Percentiles rank a stretch among this genome's conserved stretches.
These are phyloP conservation scores for Colletotrichum caudatum DNA, from an alignment of 2,329 filamentous ascomycete species.

Conservation along the genomic window DNA sequence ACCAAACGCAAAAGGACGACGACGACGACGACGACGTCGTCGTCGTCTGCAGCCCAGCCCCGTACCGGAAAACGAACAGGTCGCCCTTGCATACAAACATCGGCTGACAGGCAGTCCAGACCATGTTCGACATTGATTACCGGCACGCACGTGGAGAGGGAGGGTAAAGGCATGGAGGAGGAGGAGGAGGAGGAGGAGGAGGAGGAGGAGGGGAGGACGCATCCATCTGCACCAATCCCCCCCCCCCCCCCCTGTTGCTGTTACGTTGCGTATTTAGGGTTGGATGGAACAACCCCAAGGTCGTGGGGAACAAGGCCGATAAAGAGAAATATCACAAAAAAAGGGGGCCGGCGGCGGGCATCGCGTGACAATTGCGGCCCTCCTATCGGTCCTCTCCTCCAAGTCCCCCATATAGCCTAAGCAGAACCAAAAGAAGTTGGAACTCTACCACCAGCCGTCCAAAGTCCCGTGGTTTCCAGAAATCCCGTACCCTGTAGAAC, in stretches of 20 bases:
- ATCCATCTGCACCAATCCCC: neutral
- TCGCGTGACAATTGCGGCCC: neutral
- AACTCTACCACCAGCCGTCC: neutral
- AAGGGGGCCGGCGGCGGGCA: neutral
- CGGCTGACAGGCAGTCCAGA: slow-evolving; percentile 38
- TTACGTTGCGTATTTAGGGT: neutral
- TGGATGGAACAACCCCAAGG: neutral
- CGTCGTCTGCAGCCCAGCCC: neutral
- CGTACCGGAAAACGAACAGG: neutral
- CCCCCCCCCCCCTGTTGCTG: neutral
- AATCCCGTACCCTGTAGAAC: neutral
- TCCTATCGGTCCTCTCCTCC: neutral
- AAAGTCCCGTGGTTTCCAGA: neutral
- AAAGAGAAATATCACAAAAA: neutral
- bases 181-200: too few species aligned
- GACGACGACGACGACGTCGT: too few species aligned
- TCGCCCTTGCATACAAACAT: slow-evolving; percentile 36
- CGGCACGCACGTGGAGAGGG: slow-evolving; percentile 28
- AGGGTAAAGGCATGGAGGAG: neutral
- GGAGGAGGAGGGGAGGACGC: too few species aligned
- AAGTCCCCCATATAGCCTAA: neutral
- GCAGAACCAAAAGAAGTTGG: neutral
- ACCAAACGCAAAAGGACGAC: too few species aligned
- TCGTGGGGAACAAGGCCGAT: too few species aligned
- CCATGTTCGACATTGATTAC: slow-evolving; percentile 35